Base-by-base conservation (phyloP, 108 stramenopile species). In the Cylindrotheca closterium region DNA sequence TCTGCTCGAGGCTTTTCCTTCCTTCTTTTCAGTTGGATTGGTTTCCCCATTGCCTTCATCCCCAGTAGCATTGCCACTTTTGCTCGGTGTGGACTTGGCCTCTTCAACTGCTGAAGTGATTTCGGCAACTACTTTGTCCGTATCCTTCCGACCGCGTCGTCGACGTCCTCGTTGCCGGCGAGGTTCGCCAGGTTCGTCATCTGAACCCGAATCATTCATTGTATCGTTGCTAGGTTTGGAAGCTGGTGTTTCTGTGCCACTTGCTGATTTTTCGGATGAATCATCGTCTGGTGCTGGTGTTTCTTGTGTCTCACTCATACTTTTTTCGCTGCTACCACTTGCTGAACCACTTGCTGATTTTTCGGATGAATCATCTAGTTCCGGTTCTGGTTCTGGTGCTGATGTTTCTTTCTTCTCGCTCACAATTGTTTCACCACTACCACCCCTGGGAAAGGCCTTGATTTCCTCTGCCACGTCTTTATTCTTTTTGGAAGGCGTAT, bases 111-210 rank as follows among this genome's bases (percentile, higher is more conserved):
- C 47, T 49, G 25, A 58, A 53, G 31, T 73, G 68, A 31, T 73
- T 70, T 75, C 54, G 70, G 66, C 51, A 47, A 67, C 60, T 56
- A 61, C 24, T 58, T 70, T 58, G 22, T 64, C 58, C 0, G 73
- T 70, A 37, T 70, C 80, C 32, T 81, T 63, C 24, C 58, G 64
- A 25, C 77, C 71, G 12, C 68, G 63, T 26, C 80, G 54, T 15
- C 80, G 70, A 49, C 62, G 51, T 17, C 80, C 77, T 54, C 75
- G 63, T 48, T 77, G 70, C 30, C 79, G 65, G 30, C 45, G 30
- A 21, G 27, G 58, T 0, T 24, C 31, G 22, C 27, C 55, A 30
- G 51, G 37, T 18, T 56, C 17, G 42, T 56, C 42, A 5, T 49
- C 65, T 3, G 48, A 54, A 22, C 21, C 55, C 18, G 21, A 29